Evolutionary conservation across 1,284 basidiomycete genomes (phyloP), one percentile per base, ranked within the genome.

Genomic region (Erythrobasidium hasegawianum): DNA sequence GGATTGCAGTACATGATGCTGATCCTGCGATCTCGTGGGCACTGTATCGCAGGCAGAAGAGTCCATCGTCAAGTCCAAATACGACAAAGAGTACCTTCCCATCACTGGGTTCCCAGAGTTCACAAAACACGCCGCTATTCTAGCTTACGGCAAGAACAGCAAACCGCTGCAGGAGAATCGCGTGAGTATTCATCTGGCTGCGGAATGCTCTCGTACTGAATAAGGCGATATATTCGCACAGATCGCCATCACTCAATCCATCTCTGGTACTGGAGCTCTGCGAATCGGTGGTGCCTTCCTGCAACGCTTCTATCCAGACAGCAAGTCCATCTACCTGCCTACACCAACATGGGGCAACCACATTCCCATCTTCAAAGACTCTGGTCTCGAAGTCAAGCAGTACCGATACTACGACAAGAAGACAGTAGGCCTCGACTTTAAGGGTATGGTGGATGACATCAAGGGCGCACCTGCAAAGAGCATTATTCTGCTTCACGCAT

Each of bases 261-360:
- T 98, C 78, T 97, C 95, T 27, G 96, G 96, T 39, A 99, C 96
- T 20, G 96, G 96, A 74, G 96, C 96, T 33, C 88, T 98, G 69
- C 86, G 96, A 71, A 93, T 98, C 79, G 95, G 91, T 67, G 94
- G 89, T 74, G 90, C 89, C 57, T 98, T 99, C 83, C 80, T 98
- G 64, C 86, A 86, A 20, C 86, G 88, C 57, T 90, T 91, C 81
- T 97, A 93, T 79, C 90, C 92, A 26, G 83, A 89, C 72, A 78
- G 86, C 65, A 97, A 95, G 81, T 81, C 83, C 59, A 90, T 99
- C 78, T 98, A 97, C 81, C 83, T 98, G 60, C 96, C 96, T 47
- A 83, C 83, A 11, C 96, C 96, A 16, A 90, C 94, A 8, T 99
- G 96, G 96, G 95, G 95, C 47, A 98, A 98, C 81, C 95, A 99